phyloP scores from a whole-genome alignment of 2,329 filamentous ascomycete species.

The Pseudocercospora ulei region DNA sequence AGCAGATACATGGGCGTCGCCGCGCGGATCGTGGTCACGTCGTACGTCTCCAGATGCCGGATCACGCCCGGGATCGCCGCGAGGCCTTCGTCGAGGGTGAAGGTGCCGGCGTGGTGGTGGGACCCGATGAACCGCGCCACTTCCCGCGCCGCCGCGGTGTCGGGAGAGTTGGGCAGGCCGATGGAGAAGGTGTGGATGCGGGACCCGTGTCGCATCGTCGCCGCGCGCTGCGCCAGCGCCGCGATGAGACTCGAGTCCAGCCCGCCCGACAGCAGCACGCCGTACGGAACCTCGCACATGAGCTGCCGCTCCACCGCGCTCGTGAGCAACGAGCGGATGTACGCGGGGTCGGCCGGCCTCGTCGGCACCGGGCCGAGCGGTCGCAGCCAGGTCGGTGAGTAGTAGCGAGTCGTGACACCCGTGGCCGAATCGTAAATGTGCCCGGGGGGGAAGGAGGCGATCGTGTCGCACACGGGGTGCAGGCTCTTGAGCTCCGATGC shows the following conservation, averaged over 20 bases:
- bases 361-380: conserved; percentile 68
- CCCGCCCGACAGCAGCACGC: conserved; percentile 87
- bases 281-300: conserved; percentile 98
- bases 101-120: conserved; percentile 96
- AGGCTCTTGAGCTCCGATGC: conserved; percentile 94
- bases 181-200: conserved; percentile 99
- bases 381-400: conserved; percentile 81
- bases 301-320: conserved; percentile 87
- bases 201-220: conserved; percentile 52
- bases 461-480: conserved; percentile 87
- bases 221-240: conserved; percentile 19
- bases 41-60: conserved; percentile 93
- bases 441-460: conserved; percentile 85
- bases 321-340: conserved; percentile 72
- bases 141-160: conserved; percentile 82
- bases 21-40: conserved; percentile 95
- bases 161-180: conserved; percentile 81
- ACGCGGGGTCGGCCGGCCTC: conserved; percentile 71
- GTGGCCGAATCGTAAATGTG: conserved; percentile 95
- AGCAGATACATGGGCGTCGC: conserved; percentile 98
- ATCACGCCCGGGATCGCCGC: conserved; percentile 96
- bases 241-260: conserved; percentile 71
- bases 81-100: conserved; percentile 93
- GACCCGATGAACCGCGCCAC: conserved; percentile 95
- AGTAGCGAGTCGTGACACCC: conserved; percentile 75